These are phyloP conservation scores for Yamadazyma philogaea DNA, from an alignment of 805 yeast species.

Conservation along the genomic window DNA sequence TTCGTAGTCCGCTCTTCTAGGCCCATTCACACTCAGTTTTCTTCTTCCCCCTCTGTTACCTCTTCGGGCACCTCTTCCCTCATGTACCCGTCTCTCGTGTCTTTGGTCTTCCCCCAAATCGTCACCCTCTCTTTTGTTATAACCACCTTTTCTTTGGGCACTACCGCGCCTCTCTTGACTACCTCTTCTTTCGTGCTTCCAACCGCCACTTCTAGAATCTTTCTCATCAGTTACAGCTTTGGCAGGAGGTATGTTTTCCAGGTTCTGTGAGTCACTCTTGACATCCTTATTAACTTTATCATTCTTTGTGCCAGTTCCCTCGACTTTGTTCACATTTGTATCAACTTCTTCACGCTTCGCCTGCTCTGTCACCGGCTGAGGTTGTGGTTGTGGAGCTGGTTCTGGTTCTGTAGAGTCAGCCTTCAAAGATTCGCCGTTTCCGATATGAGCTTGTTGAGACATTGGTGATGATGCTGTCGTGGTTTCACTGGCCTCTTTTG, in stretches of 20 bases:
- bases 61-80: neutral
- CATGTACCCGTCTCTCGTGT: neutral
- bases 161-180: neutral
- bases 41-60: too few species aligned
- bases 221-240: neutral
- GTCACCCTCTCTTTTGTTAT: neutral
- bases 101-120: neutral
- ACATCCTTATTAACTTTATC: neutral
- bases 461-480: neutral
- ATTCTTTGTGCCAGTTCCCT: neutral
- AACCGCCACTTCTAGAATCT: neutral
- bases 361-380: too few species aligned
- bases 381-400: neutral
- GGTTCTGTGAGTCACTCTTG: neutral
- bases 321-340: neutral
- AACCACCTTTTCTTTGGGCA: neutral
- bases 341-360: too few species aligned
- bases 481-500: neutral
- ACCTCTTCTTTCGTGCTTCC: neutral
- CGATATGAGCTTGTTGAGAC: neutral
- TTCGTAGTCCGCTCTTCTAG: neutral
- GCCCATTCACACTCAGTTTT: neutral
- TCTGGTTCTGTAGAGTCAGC: neutral
- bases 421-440: neutral
- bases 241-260: neutral